These are phyloP conservation scores for Fusarium praegraminearum DNA, from an alignment of 2,329 filamentous ascomycete species.

Conservation along the genomic window DNA sequence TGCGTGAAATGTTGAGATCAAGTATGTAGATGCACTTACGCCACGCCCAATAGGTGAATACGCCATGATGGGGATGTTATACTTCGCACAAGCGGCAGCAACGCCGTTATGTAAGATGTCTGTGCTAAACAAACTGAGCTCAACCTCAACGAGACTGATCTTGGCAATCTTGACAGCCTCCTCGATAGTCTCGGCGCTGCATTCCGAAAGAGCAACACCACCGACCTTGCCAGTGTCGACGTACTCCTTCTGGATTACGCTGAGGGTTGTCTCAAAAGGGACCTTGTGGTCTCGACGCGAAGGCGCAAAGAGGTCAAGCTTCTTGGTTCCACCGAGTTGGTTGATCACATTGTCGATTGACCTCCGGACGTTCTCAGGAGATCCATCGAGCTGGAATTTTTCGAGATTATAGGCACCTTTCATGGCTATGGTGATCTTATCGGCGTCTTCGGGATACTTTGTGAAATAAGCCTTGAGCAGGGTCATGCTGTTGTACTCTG, in stretches of 20 bases:
- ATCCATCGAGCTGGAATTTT: conserved; percentile 60
- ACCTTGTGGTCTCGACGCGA: conserved; percentile 66
- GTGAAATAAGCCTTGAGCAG: conserved; percentile 72
- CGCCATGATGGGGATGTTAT: conserved; percentile 76
- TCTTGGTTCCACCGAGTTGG: conserved; percentile 66
- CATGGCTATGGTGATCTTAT: conserved; percentile 70
- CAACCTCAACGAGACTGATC: conserved; percentile 65
- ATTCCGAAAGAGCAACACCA: conserved; percentile 65
- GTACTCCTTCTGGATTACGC: conserved; percentile 59
- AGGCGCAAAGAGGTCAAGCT: conserved; percentile 70
- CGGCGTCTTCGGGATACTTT: conserved; percentile 72
- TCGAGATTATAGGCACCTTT: conserved; percentile 65
- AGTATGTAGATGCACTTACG: conserved; percentile 47
- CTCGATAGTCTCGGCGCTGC: conserved; percentile 61
- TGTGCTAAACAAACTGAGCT: conserved; percentile 63
- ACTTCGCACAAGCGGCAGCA: conserved; percentile 67
- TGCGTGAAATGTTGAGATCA: background rate
- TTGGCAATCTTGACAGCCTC: conserved; percentile 59
- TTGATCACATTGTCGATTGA: conserved; percentile 69
- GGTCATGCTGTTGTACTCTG: conserved; percentile 68
- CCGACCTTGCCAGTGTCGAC: conserved; percentile 65
- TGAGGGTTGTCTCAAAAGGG: conserved; percentile 59
- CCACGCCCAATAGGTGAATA: conserved; percentile 78
- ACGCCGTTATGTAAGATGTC: conserved; percentile 65
- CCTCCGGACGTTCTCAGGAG: conserved; percentile 64